These are phyloP conservation scores for Salix caprea DNA, from an alignment of 345 rosid genomes.

Conservation along the genomic window DNA sequence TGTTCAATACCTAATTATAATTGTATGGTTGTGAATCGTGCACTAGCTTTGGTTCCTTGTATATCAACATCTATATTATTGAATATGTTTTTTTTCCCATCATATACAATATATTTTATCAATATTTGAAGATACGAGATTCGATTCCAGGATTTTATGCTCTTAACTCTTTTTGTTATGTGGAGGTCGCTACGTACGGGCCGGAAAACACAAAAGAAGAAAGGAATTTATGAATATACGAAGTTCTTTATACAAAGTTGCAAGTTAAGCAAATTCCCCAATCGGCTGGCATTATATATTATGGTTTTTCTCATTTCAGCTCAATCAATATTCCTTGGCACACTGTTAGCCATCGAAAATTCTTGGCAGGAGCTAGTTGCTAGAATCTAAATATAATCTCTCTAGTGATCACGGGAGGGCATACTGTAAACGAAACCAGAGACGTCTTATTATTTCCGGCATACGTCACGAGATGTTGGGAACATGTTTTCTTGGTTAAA, in stretches of 20 bases:
- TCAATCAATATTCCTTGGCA: neutral
- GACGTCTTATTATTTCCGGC: neutral
- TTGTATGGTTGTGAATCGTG: neutral
- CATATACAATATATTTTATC: neutral
- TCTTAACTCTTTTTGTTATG: neutral
- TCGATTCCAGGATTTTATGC: neutral
- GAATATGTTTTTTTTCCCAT: neutral
- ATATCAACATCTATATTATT: neutral
- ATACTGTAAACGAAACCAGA: neutral
- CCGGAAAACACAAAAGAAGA: neutral
- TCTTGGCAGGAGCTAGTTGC: neutral
- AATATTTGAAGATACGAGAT: conserved; percentile 1
- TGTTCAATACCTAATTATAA: neutral
- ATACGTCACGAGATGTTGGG: neutral
- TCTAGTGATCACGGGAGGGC: neutral
- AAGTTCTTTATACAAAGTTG: neutral
- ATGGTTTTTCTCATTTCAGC: neutral
- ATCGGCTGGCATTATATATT: neutral
- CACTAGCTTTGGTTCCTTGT: neutral
- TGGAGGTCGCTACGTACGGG: neutral
- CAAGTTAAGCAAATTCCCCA: neutral
- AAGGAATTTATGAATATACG: neutral
- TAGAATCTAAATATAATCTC: neutral
- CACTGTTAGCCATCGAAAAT: neutral
- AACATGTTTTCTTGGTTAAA: neutral